Conservation (phyloP, 768 basidiomycete genomes). For the Boletus fagicola region DNA sequence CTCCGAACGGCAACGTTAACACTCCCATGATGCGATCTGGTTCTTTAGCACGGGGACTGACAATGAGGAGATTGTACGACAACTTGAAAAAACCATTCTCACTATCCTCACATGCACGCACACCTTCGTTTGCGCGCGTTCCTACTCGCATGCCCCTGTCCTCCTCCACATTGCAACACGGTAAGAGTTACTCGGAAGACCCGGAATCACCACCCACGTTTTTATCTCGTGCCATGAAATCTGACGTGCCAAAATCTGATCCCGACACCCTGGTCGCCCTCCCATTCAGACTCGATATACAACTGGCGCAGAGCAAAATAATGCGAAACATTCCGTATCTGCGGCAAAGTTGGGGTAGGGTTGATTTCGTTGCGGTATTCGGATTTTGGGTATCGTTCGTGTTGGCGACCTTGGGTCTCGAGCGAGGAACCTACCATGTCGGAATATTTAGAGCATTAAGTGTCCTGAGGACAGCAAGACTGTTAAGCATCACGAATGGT, state of each 20-base stretch:
- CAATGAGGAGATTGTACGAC: conserved; percentile 44
- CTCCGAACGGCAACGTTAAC: conserved; percentile 26
- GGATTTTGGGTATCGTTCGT: conserved; percentile 85
- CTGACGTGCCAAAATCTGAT: conserved; percentile 39
- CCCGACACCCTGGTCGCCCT: conserved; percentile 41
- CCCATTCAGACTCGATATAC: conserved; percentile 63
- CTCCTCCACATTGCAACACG: not conserved
- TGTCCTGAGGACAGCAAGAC: conserved; percentile 75
- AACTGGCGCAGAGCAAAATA: conserved; percentile 53
- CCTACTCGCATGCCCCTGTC: conserved; percentile 9
- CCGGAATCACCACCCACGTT: conserved; percentile 46
- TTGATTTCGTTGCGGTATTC: conserved; percentile 83
- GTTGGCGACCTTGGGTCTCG: conserved; percentile 65
- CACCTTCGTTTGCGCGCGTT: conserved; percentile 17
- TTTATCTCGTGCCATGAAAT: conserved; percentile 48
- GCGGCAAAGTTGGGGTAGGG: conserved; percentile 88
- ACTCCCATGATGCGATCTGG: conserved; percentile 26
- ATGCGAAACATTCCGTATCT: conserved; percentile 79
- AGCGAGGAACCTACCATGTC: conserved; percentile 68
- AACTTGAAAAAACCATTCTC: conserved; percentile 57
- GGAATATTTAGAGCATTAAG: conserved; percentile 88
- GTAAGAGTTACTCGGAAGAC: conserved; percentile 34
- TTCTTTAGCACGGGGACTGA: conserved; percentile 44
- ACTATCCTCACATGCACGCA: conserved; percentile 32
- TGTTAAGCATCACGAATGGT: conserved; percentile 86